Conservation (phyloP, 768 basidiomycete genomes). For the Peribolospora kevripleyi region DNA sequence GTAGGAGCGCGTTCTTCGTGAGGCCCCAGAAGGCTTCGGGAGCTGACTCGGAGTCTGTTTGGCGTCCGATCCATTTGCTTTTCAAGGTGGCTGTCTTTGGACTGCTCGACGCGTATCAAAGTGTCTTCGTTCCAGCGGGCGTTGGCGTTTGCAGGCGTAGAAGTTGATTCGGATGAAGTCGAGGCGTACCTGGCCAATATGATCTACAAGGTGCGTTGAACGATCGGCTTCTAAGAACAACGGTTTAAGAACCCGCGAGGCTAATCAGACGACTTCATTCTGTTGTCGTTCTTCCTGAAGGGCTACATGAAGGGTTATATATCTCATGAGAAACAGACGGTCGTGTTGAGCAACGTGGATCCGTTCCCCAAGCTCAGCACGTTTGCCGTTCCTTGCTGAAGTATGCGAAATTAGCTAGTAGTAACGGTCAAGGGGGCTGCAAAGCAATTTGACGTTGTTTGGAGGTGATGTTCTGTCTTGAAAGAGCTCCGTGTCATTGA, state of each 20-base stretch:
- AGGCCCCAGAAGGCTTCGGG: background rate
- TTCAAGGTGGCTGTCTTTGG: background rate
- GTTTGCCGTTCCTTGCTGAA: no score
- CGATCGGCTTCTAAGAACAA: background rate
- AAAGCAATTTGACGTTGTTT: no score
- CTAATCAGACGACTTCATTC: background rate
- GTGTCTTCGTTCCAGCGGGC: background rate
- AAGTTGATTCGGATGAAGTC: constrained; percentile 45
- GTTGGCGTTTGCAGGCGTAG: background rate
- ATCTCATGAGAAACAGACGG: constrained; percentile 82
- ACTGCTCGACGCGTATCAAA: background rate
- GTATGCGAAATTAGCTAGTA: no score
- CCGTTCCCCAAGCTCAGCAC: constrained; percentile 17
- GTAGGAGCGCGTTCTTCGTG: background rate
- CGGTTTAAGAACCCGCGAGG: background rate
- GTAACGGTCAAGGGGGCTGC: no score
- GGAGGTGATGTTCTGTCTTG: no score
- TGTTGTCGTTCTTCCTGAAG: constrained; percentile 9
- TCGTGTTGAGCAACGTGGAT: constrained; percentile 51
- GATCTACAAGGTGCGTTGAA: constrained; percentile 42
- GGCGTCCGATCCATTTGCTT: background rate
- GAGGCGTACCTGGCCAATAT: constrained; percentile 59
- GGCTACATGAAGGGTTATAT: constrained; percentile 87
- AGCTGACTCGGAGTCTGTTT: no score
- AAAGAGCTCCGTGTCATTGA: no score